Percentiles rank a stretch among this genome's conserved stretches.
These are phyloP conservation scores for Diaporthe citrichinensis DNA, from an alignment of 2,329 filamentous ascomycete species.

Conservation along the genomic window DNA sequence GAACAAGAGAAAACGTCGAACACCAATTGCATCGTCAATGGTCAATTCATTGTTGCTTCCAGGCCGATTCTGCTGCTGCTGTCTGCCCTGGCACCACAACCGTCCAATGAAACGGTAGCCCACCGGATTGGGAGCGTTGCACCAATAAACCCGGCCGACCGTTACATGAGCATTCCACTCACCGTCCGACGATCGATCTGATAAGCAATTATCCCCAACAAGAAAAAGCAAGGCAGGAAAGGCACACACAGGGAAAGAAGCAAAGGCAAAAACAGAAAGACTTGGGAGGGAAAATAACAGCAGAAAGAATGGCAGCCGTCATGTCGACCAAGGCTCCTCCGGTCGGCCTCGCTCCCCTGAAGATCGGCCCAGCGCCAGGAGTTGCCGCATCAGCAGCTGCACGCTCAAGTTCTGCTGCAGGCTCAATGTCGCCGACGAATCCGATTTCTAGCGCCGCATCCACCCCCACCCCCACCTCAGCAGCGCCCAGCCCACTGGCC, in stretches of 20 bases:
- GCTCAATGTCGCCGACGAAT: slow-evolving; percentile 37
- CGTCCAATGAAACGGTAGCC: slow-evolving; percentile 30
- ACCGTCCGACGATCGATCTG: slow-evolving; percentile 19
- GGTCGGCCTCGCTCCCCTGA: slow-evolving; percentile 37
- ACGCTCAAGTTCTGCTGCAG: background rate
- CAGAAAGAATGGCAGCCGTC: slow-evolving; percentile 23
- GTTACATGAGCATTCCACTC: slow-evolving; percentile 8
- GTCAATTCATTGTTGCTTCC: background rate
- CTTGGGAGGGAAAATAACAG: background rate
- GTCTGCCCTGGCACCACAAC: slow-evolving; percentile 1
- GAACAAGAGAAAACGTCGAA: background rate
- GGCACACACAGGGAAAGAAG: background rate
- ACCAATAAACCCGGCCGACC: slow-evolving; percentile 3
- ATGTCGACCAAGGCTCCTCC: slow-evolving; percentile 31
- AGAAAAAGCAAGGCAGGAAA: background rate
- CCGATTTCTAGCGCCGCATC: slow-evolving; percentile 38
- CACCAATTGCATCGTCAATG: background rate
- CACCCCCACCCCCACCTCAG: slow-evolving; percentile 39
- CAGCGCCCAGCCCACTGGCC: slow-evolving; percentile 31
- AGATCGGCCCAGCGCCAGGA: slow-evolving; percentile 28
- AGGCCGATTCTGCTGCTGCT: background rate
- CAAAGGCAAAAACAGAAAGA: background rate
- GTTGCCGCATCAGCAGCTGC: background rate
- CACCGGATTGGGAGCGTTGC: slow-evolving; percentile 21
- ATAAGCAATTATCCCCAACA: slow-evolving; percentile 2